phyloP scores from a whole-genome alignment of 163 green algal genomes.

The Smithsoniella earleae region DNA sequence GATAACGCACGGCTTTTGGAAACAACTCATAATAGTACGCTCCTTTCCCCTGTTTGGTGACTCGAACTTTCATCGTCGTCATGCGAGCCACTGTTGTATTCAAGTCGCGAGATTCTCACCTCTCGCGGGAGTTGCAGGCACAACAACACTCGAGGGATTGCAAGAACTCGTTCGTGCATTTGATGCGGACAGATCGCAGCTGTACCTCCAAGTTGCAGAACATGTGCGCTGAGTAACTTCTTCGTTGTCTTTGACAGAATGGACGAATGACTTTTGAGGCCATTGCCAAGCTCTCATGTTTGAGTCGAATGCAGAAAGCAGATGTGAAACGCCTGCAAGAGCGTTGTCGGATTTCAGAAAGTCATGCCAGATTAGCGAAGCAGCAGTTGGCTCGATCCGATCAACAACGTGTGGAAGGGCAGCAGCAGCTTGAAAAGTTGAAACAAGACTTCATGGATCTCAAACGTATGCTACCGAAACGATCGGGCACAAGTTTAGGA shows the following conservation, averaged over 20 bases:
- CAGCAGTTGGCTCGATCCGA: slow-evolving; percentile 5
- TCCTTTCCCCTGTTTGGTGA: neutral
- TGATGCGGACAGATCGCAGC: slow-evolving; percentile 16
- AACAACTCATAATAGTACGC: slow-evolving; percentile 27
- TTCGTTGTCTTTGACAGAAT: neutral
- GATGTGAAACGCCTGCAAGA: slow-evolving; percentile 14
- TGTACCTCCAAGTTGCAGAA: slow-evolving; percentile 23
- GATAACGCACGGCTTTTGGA: slow-evolving; percentile 19
- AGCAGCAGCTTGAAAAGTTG: slow-evolving; percentile 22
- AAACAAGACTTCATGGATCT: slow-evolving; percentile 25
- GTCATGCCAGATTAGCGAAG: slow-evolving; percentile 14
- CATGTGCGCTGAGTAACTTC: neutral
- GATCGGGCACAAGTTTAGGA: neutral
- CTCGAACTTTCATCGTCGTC: too few species aligned
- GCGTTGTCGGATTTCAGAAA: slow-evolving; percentile 20
- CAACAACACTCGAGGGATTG: slow-evolving; percentile 22
- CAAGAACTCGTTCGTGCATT: slow-evolving; percentile 22
- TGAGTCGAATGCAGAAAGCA: slow-evolving; percentile 25
- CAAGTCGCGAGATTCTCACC: too few species aligned
- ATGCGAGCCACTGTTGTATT: too few species aligned
- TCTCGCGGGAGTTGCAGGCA: too few species aligned
- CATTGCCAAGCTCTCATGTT: too few species aligned
- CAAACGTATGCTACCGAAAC: slow-evolving; percentile 14
- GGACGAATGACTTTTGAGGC: neutral
- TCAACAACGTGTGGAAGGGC: slow-evolving; percentile 1